These are phyloP conservation scores for Coniochaeta sp. DNA, from an alignment of 2,329 filamentous ascomycete genomes.

Conservation along the genomic window DNA sequence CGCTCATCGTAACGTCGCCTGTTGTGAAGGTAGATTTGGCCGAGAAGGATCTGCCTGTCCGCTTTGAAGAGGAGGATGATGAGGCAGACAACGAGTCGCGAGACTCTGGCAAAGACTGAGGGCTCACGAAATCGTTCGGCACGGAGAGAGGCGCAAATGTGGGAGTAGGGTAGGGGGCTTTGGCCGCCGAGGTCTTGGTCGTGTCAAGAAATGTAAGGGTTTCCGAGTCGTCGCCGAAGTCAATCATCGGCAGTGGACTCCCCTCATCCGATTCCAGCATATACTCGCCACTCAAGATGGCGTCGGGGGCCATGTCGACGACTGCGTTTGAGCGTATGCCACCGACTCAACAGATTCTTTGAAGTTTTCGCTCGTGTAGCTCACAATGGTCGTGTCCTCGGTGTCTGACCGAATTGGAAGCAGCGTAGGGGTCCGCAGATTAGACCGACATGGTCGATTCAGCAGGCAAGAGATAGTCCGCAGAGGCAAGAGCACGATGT, in stretches of 20 bases:
- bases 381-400: not conserved
- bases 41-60: conserved; percentile 35
- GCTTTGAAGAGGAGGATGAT: conserved; percentile 33
- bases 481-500: not conserved
- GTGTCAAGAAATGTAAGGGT: not conserved
- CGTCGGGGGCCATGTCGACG: not conserved
- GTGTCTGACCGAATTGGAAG: not conserved
- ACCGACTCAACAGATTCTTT: not conserved
- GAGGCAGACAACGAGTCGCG: conserved; percentile 27
- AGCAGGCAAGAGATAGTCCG: not conserved
- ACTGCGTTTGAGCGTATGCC: not conserved
- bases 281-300: conserved; percentile 1
- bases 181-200: not conserved
- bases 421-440: not conserved
- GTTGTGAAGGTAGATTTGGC: conserved; percentile 32
- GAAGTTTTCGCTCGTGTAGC: not conserved
- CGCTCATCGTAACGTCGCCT: conserved; percentile 35
- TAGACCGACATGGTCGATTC: not conserved
- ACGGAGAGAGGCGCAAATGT: not conserved
- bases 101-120: conserved; percentile 14
- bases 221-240: not conserved
- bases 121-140: conserved; percentile 5
- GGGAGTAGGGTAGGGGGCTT: not conserved
- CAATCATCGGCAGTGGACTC: not conserved
- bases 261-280: conserved; percentile 2